Percentiles rank a stretch among this genome's conserved stretches.
These are phyloP conservation scores for Diaporthe sp. DNA, from an alignment of 2,329 filamentous ascomycete species.

Conservation along the genomic window DNA sequence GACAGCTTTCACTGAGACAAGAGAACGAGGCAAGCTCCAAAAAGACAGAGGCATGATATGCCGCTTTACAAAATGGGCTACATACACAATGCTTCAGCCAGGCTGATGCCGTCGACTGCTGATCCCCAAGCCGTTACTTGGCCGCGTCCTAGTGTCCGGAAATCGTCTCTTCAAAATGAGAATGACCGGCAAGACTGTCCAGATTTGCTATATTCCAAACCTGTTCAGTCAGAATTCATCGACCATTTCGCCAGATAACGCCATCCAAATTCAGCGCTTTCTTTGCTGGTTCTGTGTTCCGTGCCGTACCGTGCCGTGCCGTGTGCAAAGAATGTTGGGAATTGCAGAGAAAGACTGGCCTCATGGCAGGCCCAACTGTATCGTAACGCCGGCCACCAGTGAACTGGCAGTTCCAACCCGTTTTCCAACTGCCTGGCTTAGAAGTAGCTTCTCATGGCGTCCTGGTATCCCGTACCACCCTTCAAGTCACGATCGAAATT, in stretches of 20 bases:
- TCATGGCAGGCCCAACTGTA: not conserved
- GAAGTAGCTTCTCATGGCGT: conserved; percentile 87
- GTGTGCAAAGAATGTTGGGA: not conserved
- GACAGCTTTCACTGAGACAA: not conserved
- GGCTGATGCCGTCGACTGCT: not conserved
- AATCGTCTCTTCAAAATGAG: not conserved
- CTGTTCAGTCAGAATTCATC: not conserved
- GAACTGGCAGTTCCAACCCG: not conserved
- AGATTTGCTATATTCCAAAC: not conserved
- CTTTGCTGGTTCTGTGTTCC: conserved; percentile 19
- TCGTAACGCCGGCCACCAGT: not conserved
- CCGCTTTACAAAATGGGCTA: not conserved
- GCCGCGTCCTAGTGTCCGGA: not conserved
- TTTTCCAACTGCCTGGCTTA: conserved; percentile 47
- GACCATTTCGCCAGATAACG: not conserved
- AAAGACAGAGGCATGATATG: not conserved
- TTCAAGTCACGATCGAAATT: conserved; percentile 88
- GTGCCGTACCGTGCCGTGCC: not conserved
- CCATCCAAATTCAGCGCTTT: not conserved
- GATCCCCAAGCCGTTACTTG: not conserved
- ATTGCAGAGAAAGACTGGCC: not conserved
- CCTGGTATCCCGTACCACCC: conserved; percentile 83
- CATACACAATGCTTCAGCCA: not conserved
- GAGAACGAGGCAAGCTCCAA: not conserved
- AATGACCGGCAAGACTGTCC: conserved; percentile 5